A percentile compares a stretch with the other conserved stretches of the same genome.
These are phyloP conservation scores for Myxozyma vanderwaltii DNA, from an alignment of 805 yeast genomes.

Conservation along the genomic window DNA sequence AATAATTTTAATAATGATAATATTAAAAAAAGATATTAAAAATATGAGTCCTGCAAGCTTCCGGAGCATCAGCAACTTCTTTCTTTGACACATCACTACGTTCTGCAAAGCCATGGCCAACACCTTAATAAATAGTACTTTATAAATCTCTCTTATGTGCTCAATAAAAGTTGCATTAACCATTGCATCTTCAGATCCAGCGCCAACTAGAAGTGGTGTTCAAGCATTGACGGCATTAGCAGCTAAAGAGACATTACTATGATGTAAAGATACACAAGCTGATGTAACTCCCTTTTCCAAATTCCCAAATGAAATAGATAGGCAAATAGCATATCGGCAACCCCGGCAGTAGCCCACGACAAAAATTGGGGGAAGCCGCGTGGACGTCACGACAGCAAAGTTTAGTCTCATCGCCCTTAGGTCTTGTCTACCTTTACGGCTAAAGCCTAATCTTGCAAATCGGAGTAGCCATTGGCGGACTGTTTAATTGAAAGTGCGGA, in stretches of 20 bases:
- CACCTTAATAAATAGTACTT: slow-evolving; percentile 12
- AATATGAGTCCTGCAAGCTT: slow-evolving; percentile 11
- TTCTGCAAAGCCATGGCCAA: slow-evolving; percentile 28
- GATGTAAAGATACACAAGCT: slow-evolving; percentile 28
- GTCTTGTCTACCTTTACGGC: slow-evolving; percentile 16
- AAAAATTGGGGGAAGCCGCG: slow-evolving; percentile 13
- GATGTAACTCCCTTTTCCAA: slow-evolving; percentile 12
- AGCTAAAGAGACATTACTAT: slow-evolving; percentile 16
- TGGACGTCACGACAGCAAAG: slow-evolving; percentile 2
- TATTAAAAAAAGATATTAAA: background rate
- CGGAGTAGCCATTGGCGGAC: too few species aligned
- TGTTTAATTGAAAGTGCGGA: too few species aligned
- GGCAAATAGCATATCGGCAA: slow-evolving; percentile 20
- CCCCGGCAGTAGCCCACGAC: slow-evolving; percentile 33
- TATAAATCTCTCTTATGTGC: background rate
- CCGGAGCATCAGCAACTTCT: slow-evolving; percentile 22
- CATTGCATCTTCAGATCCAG: slow-evolving; percentile 20
- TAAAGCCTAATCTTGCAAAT: slow-evolving; percentile 8
- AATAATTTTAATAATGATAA: too few species aligned
- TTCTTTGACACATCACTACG: slow-evolving; percentile 13
- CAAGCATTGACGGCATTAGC: slow-evolving; percentile 13
- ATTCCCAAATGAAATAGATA: slow-evolving; percentile 2
- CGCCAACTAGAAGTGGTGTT: slow-evolving; percentile 19
- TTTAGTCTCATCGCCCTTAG: slow-evolving; percentile 10
- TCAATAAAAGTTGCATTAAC: background rate